A percentile compares a stretch with the other conserved stretches of the same genome.
Evolutionary conservation across 495 filamentous ascomycete genomes (phyloP).

Genomic region (Ramalina intermedia): DNA sequence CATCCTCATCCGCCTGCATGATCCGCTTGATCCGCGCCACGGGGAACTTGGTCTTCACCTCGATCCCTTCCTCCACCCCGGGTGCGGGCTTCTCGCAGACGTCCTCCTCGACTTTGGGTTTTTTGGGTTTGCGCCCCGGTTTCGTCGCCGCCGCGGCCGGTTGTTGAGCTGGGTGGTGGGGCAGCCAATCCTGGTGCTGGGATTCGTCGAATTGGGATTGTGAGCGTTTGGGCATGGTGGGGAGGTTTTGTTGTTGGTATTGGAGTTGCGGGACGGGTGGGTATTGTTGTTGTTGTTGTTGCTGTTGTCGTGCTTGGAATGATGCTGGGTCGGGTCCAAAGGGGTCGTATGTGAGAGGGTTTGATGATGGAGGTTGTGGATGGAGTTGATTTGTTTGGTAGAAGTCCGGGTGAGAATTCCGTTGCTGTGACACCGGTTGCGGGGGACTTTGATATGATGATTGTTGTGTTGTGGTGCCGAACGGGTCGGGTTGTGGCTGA

Average conservation of each 20-base stretch:
- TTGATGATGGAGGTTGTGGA: background rate
- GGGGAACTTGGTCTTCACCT: slow-evolving; percentile 91
- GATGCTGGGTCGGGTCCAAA: slow-evolving; percentile 1
- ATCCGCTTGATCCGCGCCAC: slow-evolving; percentile 98
- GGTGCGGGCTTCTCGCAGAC: slow-evolving; percentile 14
- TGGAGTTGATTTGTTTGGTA: slow-evolving; percentile 9
- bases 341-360: slow-evolving; percentile 4
- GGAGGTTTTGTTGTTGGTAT: slow-evolving; percentile 3
- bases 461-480: slow-evolving; percentile 4
- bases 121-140: slow-evolving; percentile 20
- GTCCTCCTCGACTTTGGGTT: slow-evolving; percentile 15
- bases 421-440: background rate
- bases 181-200: slow-evolving; percentile 18
- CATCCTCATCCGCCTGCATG: slow-evolving; percentile 98
- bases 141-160: slow-evolving; percentile 13
- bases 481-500: slow-evolving; percentile 27
- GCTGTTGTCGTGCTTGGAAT: background rate
- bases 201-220: slow-evolving; percentile 23
- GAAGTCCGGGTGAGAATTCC: slow-evolving; percentile 3
- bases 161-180: background rate
- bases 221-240: slow-evolving; percentile 18
- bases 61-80: slow-evolving; percentile 32
- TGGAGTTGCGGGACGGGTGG: background rate
- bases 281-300: background rate
- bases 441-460: slow-evolving; percentile 16